These are phyloP conservation scores for Abrus pulchellus DNA, from an alignment of 306 rosid species.

Conservation along the genomic window DNA sequence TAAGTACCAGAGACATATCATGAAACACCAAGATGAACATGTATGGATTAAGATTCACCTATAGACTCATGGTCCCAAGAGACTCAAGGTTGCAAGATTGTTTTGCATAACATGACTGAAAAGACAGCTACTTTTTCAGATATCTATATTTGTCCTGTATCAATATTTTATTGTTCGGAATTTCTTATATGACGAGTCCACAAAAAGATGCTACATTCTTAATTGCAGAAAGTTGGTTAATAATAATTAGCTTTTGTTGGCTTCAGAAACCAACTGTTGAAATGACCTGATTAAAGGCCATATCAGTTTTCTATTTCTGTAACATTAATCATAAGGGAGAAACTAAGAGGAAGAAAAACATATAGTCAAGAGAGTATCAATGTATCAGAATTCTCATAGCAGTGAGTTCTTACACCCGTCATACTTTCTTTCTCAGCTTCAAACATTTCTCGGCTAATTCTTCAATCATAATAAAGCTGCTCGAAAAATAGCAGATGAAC, in stretches of 20 bases:
- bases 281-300: background rate
- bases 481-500: background rate
- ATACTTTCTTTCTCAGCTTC: background rate
- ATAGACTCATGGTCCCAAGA: background rate
- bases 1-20: background rate
- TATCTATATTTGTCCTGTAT: background rate
- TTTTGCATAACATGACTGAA: background rate
- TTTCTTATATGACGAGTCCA: background rate
- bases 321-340: background rate
- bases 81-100: background rate
- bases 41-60: background rate
- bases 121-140: background rate
- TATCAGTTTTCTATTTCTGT: background rate
- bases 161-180: background rate
- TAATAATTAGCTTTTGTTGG: background rate
- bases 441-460: background rate
- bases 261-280: background rate
- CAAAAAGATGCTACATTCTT: background rate
- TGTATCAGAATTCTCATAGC: background rate
- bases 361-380: background rate
- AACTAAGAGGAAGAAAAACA: background rate
- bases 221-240: background rate
- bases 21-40: constrained; percentile 4
- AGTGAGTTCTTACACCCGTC: background rate
- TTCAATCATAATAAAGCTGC: background rate